Base-by-base conservation (phyloP, 2,329 filamentous ascomycete genomes). In the Aureobasidium sp. region DNA sequence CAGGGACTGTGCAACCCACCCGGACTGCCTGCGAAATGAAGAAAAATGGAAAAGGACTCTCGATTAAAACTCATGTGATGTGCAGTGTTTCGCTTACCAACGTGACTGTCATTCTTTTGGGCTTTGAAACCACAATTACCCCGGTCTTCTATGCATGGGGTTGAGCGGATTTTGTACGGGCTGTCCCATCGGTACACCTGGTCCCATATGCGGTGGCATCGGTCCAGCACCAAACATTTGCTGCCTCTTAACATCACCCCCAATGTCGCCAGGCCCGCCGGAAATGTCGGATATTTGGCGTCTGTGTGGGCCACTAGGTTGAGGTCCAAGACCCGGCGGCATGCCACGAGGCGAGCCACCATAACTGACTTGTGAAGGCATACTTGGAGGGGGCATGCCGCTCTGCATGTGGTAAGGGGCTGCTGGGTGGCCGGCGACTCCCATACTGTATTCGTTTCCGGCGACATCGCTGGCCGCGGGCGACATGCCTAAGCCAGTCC, bases 241-340 rank as follows among this genome's bases (percentile, higher is more conserved):
- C 68, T 83, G 83, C 66, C 84, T 78, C 69, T 87, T 87, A 5
- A 78, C 73, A 65, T 82, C 78, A 57, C 77, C 78, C 53, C 71
- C 75, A 68, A 80, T 74, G 29, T 78, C 77, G 12, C 81, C 80
- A 5, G 79, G 75, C 0, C 79, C 79, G 50, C 82, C 80, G 2
- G 81, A 78, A 62, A 87, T 84, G 36, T 86, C 83, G 2, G 82
- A 85, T n/a, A 85, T 80, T 62, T 83, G 82, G 67, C 84, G 76
- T 64, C 84, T 77, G 65, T 84, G 82, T 56, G 74, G 75, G 71
- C 73, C 32, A 70, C 71, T 32, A 67, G 57, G 26, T 32, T 34
- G 36, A 61, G 66, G 72, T 26, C 56, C 63, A 37, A 57, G 41
- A 68, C 65, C 65, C 64, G 63, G 68, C 64, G 66, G 52, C 70